A percentile compares a stretch with the other conserved stretches of the same genome.
phyloP scores from a whole-genome alignment of 75 land plant species.

The Sequoia sempervirens region DNA sequence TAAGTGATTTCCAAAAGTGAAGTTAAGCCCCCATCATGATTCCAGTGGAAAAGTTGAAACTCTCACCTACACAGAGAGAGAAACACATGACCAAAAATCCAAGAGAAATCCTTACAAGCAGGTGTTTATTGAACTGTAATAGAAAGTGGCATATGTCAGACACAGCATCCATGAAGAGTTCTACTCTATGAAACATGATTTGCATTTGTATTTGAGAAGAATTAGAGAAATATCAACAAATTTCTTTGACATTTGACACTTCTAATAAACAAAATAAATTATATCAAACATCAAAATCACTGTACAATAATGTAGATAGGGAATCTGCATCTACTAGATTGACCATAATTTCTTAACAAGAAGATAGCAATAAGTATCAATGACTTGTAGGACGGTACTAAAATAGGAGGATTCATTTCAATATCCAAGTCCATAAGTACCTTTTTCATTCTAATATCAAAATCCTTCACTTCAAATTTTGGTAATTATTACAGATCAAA shows the following conservation, averaged over 20 bases:
- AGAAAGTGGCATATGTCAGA: neutral
- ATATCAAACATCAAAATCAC: neutral
- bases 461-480: too few species aligned
- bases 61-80: too few species aligned
- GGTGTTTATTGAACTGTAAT: neutral
- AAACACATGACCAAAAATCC: neutral
- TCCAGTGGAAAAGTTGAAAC: neutral
- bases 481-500: neutral
- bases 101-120: neutral
- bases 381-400: neutral
- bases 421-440: neutral
- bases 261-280: neutral
- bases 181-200: neutral
- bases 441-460: neutral
- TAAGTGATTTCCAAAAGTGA: conserved; percentile 11
- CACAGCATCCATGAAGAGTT: neutral
- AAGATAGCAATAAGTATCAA: neutral
- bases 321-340: neutral
- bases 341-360: neutral
- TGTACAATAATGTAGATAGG: neutral
- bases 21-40: neutral
- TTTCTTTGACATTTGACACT: neutral
- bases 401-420: neutral
- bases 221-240: neutral
- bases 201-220: neutral